Conservation (phyloP, 2,329 filamentous ascomycete genomes). For the Pseudogymnoascus sp. region DNA sequence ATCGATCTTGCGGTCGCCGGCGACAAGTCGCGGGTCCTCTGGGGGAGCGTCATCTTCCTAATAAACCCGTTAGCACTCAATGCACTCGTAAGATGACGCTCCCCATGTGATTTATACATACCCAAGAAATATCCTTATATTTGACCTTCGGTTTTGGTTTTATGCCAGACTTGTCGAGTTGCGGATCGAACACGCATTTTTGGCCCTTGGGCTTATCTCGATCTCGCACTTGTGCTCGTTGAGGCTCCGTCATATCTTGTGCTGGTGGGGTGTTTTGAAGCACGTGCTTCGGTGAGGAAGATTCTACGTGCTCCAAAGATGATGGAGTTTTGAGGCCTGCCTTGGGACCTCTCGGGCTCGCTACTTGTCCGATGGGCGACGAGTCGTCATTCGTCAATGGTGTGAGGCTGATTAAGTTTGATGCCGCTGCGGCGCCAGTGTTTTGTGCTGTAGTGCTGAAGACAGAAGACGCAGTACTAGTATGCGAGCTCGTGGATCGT, state of each 20-base stretch:
- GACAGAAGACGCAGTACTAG: conserved; percentile 62
- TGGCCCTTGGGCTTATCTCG: conserved; percentile 45
- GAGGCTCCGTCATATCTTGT: background rate
- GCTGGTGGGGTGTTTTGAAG: conserved; percentile 1
- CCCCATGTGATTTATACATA: conserved; percentile 48
- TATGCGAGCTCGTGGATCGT: conserved; percentile 64
- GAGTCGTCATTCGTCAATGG: conserved; percentile 60
- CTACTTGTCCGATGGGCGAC: conserved; percentile 49
- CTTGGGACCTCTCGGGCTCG: conserved; percentile 41
- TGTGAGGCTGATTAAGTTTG: conserved; percentile 43
- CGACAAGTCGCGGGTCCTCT: conserved; percentile 71
- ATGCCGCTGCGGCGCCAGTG: conserved; percentile 20
- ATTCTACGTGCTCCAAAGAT: conserved; percentile 25
- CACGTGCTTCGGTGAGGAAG: conserved; percentile 3
- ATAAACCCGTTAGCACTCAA: conserved; percentile 49
- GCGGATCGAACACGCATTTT: conserved; percentile 54
- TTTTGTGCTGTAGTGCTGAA: conserved; percentile 43
- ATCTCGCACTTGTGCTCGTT: conserved; percentile 46
- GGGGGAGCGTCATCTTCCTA: conserved; percentile 74
- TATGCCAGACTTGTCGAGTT: conserved; percentile 33
- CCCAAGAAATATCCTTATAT: conserved; percentile 57
- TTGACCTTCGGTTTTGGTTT: conserved; percentile 50
- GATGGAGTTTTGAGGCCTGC: conserved; percentile 27
- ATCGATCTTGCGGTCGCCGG: conserved; percentile 60
- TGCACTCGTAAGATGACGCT: conserved; percentile 47